Conservation (phyloP, 768 basidiomycete species). For the Pluteus cervinus region DNA sequence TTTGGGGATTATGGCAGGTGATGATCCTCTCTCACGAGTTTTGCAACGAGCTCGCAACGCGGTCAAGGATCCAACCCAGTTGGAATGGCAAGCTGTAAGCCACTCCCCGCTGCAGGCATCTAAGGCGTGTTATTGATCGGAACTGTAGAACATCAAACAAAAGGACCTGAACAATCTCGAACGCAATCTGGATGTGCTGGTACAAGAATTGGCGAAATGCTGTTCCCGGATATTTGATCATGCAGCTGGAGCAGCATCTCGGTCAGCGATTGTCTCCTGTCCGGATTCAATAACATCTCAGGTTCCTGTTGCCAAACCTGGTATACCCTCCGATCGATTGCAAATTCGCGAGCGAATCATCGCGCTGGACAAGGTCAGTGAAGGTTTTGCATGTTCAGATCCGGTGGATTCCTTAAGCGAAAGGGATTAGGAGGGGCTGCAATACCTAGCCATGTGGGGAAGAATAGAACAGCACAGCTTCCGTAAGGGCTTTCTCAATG, state of each 20-base stretch:
- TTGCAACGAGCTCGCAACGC: conserved; percentile 44
- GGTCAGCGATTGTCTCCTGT: conserved; percentile 48
- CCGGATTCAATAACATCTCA: no score
- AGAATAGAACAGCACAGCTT: no score
- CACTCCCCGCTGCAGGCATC: conserved; percentile 20
- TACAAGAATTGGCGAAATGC: conserved; percentile 52
- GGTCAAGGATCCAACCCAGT: conserved; percentile 38
- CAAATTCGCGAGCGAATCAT: no score
- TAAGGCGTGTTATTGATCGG: conserved; percentile 21
- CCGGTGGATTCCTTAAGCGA: no score
- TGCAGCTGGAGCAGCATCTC: conserved; percentile 57
- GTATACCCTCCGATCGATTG: no score
- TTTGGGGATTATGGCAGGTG: conserved; percentile 38
- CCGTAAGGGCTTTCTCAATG: no score
- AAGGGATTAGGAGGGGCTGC: no score
- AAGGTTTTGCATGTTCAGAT: no score
- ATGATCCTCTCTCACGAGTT: conserved; percentile 29
- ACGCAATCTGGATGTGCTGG: conserved; percentile 62
- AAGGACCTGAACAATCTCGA: conserved; percentile 53
- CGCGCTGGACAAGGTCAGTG: no score
- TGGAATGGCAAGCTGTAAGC: conserved; percentile 46
- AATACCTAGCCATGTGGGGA: no score
- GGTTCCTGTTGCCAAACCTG: no score
- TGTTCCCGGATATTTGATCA: conserved; percentile 59
- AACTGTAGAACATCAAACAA: conserved; percentile 37